Percentiles rank a stretch among this genome's conserved stretches.
Conservation (phyloP, 2,329 filamentous ascomycete species). For the Corniculantispora saksenae region DNA sequence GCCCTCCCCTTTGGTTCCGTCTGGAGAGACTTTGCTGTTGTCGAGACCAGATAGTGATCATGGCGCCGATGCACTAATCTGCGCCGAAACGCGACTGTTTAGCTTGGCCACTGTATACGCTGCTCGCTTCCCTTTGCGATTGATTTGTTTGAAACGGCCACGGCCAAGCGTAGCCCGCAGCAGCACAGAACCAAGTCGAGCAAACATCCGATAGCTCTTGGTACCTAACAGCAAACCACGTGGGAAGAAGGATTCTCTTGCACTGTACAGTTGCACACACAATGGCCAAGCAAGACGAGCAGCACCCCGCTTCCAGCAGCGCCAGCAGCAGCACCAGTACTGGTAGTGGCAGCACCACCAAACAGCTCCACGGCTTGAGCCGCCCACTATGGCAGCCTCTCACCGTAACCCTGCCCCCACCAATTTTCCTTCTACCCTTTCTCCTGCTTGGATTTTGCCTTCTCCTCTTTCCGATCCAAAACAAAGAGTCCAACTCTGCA, state of each 20-base stretch:
- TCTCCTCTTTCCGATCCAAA: conserved; percentile 33
- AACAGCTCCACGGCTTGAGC: conserved; percentile 23
- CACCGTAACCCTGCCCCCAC: conserved; percentile 45
- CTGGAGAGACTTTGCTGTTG: neutral
- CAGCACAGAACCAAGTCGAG: neutral
- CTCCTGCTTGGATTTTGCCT: conserved; percentile 39
- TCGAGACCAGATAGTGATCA: neutral
- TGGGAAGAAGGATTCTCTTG: neutral
- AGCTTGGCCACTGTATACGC: neutral
- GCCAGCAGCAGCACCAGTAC: conserved; percentile 17
- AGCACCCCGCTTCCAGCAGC: conserved; percentile 33
- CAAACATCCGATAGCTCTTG: neutral
- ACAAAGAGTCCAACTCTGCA: conserved; percentile 27
- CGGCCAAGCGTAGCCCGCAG: neutral
- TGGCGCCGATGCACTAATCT: neutral
- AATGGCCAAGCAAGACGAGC: conserved; percentile 28
- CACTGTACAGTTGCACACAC: conserved; percentile 24
- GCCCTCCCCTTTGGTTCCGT: neutral
- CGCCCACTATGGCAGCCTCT: conserved; percentile 30
- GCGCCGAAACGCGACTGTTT: neutral
- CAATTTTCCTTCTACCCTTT: conserved; percentile 43
- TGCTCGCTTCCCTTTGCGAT: neutral
- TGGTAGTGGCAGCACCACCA: too few relatives aligned
- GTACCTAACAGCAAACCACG: neutral
- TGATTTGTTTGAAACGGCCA: neutral